These are phyloP conservation scores for Penicillium turbatum DNA, from an alignment of 495 filamentous ascomycete genomes.

Conservation along the genomic window DNA sequence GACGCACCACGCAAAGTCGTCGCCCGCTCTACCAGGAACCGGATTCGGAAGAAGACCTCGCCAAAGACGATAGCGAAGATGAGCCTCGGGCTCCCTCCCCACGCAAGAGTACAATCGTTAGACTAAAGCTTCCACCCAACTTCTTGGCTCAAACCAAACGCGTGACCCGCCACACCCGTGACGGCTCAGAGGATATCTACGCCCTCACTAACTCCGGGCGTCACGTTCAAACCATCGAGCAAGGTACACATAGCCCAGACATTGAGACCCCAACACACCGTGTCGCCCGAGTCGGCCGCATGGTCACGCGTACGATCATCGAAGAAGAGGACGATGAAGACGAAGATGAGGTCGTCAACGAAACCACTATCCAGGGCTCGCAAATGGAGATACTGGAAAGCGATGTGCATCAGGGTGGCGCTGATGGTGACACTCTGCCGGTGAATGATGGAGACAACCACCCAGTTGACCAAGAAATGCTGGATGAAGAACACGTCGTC, in stretches of 20 bases:
- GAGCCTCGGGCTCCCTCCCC: conserved; percentile 21
- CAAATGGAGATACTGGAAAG: conserved; percentile 42
- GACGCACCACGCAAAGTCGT: conserved; percentile 53
- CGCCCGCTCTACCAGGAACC: conserved; percentile 40
- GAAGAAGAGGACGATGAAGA: conserved; percentile 56
- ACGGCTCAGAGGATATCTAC: conserved; percentile 55
- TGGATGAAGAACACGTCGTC: conserved; percentile 44
- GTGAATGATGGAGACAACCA: conserved; percentile 15
- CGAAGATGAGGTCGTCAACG: conserved; percentile 25
- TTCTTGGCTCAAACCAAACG: conserved; percentile 33
- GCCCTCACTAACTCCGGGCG: conserved; percentile 72
- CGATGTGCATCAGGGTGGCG: conserved; percentile 35
- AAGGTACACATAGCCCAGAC: conserved; percentile 67
- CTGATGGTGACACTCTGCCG: conserved; percentile 29
- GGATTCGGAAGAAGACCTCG: conserved; percentile 12
- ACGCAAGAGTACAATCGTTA: conserved; percentile 38
- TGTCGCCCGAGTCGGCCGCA: conserved; percentile 55
- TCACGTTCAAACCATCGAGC: conserved; percentile 57
- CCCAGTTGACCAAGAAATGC: conserved; percentile 38
- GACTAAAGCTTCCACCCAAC: conserved; percentile 40
- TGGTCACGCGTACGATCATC: conserved; percentile 50
- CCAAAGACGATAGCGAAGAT: conserved; percentile 42
- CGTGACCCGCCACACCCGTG: conserved; percentile 57
- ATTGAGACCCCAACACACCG: conserved; percentile 40
- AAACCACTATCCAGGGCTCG: conserved; percentile 32